These are phyloP conservation scores for Tubosaeta brunneosetosa DNA, from an alignment of 768 basidiomycete species.

Conservation along the genomic window DNA sequence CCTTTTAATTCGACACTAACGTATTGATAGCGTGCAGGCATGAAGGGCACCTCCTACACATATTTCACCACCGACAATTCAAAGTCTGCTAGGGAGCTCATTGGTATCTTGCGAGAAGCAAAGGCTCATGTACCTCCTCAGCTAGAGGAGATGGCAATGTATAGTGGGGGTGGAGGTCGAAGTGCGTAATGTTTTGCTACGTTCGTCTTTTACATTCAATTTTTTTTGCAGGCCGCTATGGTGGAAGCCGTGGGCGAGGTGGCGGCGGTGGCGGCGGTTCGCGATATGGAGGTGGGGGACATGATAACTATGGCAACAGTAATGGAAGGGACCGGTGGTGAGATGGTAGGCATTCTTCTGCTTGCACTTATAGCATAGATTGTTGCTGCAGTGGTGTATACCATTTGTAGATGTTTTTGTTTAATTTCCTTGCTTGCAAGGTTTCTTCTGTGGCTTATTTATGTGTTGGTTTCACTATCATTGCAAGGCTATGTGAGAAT, in stretches of 20 bases:
- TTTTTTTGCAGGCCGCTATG: constrained; percentile 53
- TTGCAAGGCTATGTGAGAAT: too few relatives aligned
- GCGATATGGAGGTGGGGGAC: constrained; percentile 20
- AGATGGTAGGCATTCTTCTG: constrained; percentile 4
- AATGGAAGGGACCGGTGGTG: constrained; percentile 25
- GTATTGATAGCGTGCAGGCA: constrained; percentile 69
- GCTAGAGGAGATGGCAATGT: constrained; percentile 89
- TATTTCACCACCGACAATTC: constrained; percentile 97
- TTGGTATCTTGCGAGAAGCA: constrained; percentile 81
- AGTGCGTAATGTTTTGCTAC: constrained; percentile 37
- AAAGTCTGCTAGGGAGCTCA: constrained; percentile 88
- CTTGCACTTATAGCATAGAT: constrained; percentile 19
- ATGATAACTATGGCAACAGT: constrained; percentile 21
- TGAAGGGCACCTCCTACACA: constrained; percentile 89
- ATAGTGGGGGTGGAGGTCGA: constrained; percentile 73
- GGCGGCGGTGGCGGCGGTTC: constrained; percentile 21
- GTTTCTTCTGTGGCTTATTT: not conserved
- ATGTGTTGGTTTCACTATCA: not conserved
- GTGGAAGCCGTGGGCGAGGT: constrained; percentile 35
- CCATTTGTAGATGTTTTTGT: constrained; percentile 20
- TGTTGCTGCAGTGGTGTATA: constrained; percentile 18
- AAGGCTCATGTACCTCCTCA: constrained; percentile 84
- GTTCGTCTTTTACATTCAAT: not conserved
- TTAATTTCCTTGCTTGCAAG: constrained; percentile 1
- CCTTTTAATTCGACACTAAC: constrained; percentile 12